Evolutionary conservation across 495 filamentous ascomycete genomes (phyloP).

Genomic region (Thermothielavioides terrestris): DNA sequence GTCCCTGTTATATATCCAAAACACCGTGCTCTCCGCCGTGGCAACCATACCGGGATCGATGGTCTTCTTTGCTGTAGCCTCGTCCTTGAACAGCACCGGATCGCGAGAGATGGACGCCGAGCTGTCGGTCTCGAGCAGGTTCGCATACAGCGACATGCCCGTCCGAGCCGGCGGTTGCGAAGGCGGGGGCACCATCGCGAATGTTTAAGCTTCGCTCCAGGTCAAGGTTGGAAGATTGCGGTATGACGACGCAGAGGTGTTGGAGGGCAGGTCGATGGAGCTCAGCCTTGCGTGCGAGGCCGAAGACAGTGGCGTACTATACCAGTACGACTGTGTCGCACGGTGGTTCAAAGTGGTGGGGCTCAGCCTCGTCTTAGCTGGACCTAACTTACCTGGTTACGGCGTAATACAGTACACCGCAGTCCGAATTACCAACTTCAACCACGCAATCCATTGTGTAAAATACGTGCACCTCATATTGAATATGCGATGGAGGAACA

Average conservation of each 20-base stretch:
- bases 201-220: background rate
- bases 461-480: too few relatives aligned
- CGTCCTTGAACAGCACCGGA: conserved; percentile 67
- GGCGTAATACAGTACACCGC: too few relatives aligned
- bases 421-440: too few relatives aligned
- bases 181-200: conserved; percentile 12
- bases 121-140: conserved; percentile 44
- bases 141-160: conserved; percentile 50
- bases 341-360: background rate
- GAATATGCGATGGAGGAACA: too few relatives aligned
- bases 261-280: background rate
- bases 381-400: too few relatives aligned
- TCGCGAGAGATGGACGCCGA: conserved; percentile 63
- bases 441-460: too few relatives aligned
- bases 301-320: background rate
- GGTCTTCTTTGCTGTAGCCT: conserved; percentile 58
- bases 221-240: too few relatives aligned
- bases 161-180: conserved; percentile 17
- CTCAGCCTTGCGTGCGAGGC: conserved; percentile 14
- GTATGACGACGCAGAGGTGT: too few relatives aligned
- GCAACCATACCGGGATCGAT: conserved; percentile 71
- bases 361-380: background rate
- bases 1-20: background rate
- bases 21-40: too few relatives aligned
- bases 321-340: too few relatives aligned